Conservation (phyloP, 2,329 filamentous ascomycete genomes). For the Periconia macrospinosa region DNA sequence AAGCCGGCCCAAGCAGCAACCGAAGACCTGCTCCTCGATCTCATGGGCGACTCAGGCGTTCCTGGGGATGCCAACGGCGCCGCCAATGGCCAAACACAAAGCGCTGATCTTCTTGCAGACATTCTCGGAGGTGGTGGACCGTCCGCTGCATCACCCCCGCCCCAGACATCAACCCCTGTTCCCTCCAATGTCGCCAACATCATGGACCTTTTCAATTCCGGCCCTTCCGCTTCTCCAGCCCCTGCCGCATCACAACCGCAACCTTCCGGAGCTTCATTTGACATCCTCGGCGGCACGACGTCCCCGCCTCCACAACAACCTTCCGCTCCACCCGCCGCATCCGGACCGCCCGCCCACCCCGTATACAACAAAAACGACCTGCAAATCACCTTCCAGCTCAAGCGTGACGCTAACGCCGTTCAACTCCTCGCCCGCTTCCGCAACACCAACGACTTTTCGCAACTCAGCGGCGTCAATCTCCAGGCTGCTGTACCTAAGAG, state of each 20-base stretch:
- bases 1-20: conserved; percentile 81
- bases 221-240: conserved; percentile 45
- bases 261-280: conserved; percentile 37
- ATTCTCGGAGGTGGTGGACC: conserved; percentile 75
- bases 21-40: conserved; percentile 85
- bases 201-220: conserved; percentile 80
- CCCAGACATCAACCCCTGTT: conserved; percentile 40
- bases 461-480: conserved; percentile 74
- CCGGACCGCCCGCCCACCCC: conserved; percentile 58
- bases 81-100: conserved; percentile 64
- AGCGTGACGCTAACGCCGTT: conserved; percentile 77
- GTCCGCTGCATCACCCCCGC: conserved; percentile 50
- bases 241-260: conserved; percentile 43
- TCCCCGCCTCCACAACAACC: conserved; percentile 50
- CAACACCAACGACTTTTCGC: conserved; percentile 68
- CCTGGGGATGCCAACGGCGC: conserved; percentile 55
- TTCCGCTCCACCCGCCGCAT: conserved; percentile 40
- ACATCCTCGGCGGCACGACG: conserved; percentile 49
- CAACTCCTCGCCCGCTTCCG: conserved; percentile 84
- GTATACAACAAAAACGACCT: conserved; percentile 89
- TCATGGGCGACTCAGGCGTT: conserved; percentile 82
- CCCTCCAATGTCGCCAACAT: conserved; percentile 62
- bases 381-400: conserved; percentile 77
- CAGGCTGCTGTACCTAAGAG: conserved; percentile 97
- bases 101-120: conserved; percentile 85